A percentile compares a stretch with the other conserved stretches of the same genome.
Evolutionary conservation across 106 monocot genomes (phyloP).

Genomic region (Iris macrosiphon): DNA sequence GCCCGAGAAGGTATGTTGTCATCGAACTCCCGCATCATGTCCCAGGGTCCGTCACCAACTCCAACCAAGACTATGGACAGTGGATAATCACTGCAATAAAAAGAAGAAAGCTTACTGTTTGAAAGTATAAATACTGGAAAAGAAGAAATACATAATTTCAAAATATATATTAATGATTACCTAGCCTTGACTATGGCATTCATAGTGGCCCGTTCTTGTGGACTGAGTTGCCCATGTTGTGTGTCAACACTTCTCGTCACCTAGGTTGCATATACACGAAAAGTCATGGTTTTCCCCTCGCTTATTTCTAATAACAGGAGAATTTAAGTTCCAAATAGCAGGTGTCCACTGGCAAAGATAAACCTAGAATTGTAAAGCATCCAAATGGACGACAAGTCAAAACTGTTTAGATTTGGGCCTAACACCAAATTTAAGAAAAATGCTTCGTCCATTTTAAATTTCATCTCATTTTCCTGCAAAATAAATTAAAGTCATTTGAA

Average conservation of each 20-base stretch:
- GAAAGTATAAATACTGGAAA: not conserved
- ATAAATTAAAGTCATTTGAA: too few species aligned
- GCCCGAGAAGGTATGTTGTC: constrained; percentile 68
- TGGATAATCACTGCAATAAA: constrained; percentile 45
- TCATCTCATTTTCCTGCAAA: too few species aligned
- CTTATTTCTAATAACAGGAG: not conserved
- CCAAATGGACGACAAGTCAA: too few species aligned
- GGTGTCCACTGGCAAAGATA: not conserved
- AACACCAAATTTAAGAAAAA: too few species aligned
- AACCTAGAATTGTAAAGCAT: too few species aligned
- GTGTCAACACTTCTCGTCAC: constrained; percentile 81
- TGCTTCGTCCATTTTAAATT: too few species aligned
- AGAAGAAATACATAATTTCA: not conserved
- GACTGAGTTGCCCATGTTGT: constrained; percentile 39
- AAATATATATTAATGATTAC: constrained; percentile 16
- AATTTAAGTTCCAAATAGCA: not conserved
- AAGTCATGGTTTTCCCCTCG: not conserved
- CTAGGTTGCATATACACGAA: constrained; percentile 15
- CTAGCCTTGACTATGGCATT: constrained; percentile 80
- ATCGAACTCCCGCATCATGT: constrained; percentile 82
- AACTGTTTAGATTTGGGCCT: too few species aligned
- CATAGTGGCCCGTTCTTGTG: constrained; percentile 63
- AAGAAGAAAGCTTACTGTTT: constrained; percentile 8
- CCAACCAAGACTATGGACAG: constrained; percentile 78
- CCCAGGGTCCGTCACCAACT: constrained; percentile 88